These are phyloP conservation scores for Pseudozyma flocculosa DNA, from an alignment of 1,284 basidiomycete genomes.

Conservation along the genomic window DNA sequence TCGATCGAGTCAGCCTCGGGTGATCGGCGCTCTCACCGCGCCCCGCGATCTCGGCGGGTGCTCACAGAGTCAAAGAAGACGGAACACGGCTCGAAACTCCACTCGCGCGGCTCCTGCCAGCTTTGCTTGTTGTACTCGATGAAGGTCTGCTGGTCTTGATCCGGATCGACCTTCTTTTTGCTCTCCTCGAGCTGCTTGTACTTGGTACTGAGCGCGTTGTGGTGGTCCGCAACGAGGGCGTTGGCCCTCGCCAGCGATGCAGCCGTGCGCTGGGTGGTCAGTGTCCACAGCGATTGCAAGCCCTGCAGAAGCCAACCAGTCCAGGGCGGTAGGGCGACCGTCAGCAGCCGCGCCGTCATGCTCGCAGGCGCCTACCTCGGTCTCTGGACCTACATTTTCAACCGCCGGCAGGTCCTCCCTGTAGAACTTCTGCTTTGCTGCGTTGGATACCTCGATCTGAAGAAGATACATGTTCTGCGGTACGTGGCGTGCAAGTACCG, in stretches of 20 bases:
- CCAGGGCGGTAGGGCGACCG: too few species aligned
- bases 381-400: conserved; percentile 16
- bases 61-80: conserved; percentile 40
- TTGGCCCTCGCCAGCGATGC: conserved; percentile 9
- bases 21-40: too few species aligned
- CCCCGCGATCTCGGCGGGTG: background rate
- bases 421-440: conserved; percentile 37
- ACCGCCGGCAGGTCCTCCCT: conserved; percentile 24
- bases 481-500: background rate
- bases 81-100: conserved; percentile 39
- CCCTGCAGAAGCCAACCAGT: too few species aligned
- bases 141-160: conserved; percentile 25
- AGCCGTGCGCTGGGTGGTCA: conserved; percentile 23
- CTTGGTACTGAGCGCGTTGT: conserved; percentile 14
- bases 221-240: conserved; percentile 13
- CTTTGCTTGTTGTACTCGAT: conserved; percentile 35
- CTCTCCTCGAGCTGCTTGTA: conserved; percentile 11
- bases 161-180: conserved; percentile 13
- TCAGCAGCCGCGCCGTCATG: too few species aligned
- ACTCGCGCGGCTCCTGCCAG: conserved; percentile 35
- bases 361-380: too few species aligned
- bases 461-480: conserved; percentile 43
- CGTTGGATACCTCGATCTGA: conserved; percentile 32
- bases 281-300: conserved; percentile 35
- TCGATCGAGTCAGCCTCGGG: too few species aligned